Evolutionary conservation across 345 rosid species (phyloP), one percentile per base, ranked within the genome.

Genomic region (Triadica sebifera): DNA sequence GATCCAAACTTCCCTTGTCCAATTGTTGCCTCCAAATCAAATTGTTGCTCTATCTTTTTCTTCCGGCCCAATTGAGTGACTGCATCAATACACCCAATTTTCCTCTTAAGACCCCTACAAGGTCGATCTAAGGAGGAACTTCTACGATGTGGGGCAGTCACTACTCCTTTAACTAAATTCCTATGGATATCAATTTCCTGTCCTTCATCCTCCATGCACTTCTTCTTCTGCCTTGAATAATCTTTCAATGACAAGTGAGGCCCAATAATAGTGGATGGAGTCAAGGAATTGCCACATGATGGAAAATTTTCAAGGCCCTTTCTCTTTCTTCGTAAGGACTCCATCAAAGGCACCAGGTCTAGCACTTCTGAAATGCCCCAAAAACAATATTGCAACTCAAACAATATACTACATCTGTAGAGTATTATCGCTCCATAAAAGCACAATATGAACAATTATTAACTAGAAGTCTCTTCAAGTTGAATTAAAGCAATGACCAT

Each of bases 1-100:
- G 64, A 74, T 47, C 75, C 70, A 74, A 65, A 74, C 70, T 74
- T 64, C 3, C 70, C 77, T 22, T 53, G 63, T 70, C 77, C 76
- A 38, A 52, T 51, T 38, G 7, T 34, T 1, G 69, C 62, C 53
- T 70, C 77, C 77, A 74, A 53, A 55, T 74, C 64, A 53, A 65
- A 73, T 0, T 74, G 63, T 64, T 74, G 51, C 29, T 64, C 70
- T 4, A 65, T 74, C 61, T 65, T 72, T 72, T 65, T 64, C 55
- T 74, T 74, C 64, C 77, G 46, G 29, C 70, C 63, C 12, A 74
- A 5, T 15, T 53, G 76, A n/a, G 64, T 65, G 7, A 67, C 76
- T 10, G 24, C 52, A 39, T 74, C 70, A 64, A 74, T 73, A 64
- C 62, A 74, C 41, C 76, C 76, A 52, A 57, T 64, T 65, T 74